These are phyloP conservation scores for Eucalyptus sideroxylon DNA, from an alignment of 345 rosid species.

Conservation along the genomic window DNA sequence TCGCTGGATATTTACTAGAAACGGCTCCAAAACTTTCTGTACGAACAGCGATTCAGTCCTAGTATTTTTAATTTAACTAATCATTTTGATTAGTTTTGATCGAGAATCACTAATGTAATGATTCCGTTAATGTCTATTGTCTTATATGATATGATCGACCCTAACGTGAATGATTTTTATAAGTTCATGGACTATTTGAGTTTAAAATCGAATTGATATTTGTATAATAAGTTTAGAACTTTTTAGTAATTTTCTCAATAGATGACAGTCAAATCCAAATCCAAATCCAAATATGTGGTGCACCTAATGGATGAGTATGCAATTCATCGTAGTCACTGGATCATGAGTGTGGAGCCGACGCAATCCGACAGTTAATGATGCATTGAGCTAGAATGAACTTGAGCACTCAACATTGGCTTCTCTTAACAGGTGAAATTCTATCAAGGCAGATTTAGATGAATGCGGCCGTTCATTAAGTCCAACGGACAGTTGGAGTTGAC, in stretches of 20 bases:
- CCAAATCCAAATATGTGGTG: not conserved
- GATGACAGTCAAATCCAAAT: no score
- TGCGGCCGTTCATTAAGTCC: fast-evolving
- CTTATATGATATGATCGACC: fast-evolving
- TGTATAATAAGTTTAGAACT: fast-evolving
- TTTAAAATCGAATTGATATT: no score
- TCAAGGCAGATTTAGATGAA: fast-evolving
- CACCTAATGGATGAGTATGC: not conserved
- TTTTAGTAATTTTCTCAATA: no score
- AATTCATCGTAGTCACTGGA: fast-evolving
- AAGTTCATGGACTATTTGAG: no score
- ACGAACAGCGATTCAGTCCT: not conserved
- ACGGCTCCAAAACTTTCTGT: no score
- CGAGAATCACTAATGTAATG: fast-evolving
- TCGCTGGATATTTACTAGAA: no score
- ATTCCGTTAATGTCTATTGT: fast-evolving
- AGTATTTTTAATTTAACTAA: no score
- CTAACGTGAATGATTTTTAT: fast-evolving
- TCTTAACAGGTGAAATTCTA: not conserved
- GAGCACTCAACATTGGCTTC: not conserved
- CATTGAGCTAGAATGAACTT: not conserved
- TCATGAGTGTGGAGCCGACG: fast-evolving
- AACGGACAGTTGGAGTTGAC: fast-evolving
- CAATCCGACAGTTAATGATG: not conserved
- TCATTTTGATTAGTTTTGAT: no score